Evolutionary conservation across 1,284 basidiomycete genomes (phyloP).

Genomic region (Caloboletus firmus): DNA sequence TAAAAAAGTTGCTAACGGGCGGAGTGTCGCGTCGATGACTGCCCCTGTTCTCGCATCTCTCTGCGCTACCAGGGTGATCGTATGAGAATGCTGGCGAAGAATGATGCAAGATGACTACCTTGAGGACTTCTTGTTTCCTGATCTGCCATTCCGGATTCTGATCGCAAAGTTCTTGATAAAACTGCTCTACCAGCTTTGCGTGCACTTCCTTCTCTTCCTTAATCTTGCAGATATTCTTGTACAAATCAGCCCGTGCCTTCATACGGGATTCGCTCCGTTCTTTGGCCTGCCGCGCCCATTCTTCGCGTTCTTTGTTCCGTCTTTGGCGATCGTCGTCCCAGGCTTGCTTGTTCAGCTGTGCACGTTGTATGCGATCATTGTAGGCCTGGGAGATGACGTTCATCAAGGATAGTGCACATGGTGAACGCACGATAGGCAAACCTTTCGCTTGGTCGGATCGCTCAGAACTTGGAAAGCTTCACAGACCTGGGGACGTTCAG

Average conservation of each 20-base stretch:
- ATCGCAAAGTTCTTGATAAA: slow-evolving; percentile 52
- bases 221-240: slow-evolving; percentile 28
- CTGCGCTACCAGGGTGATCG: slow-evolving; percentile 23
- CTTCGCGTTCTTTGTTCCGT: slow-evolving; percentile 56
- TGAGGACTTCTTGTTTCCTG: slow-evolving; percentile 45
- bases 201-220: slow-evolving; percentile 39
- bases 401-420: neutral
- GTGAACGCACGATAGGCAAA: slow-evolving; percentile 29
- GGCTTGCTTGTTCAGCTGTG: slow-evolving; percentile 29
- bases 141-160: slow-evolving; percentile 64
- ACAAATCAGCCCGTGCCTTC: slow-evolving; percentile 32
- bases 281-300: slow-evolving; percentile 57
- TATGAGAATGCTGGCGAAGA: slow-evolving; percentile 10
- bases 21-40: slow-evolving; percentile 15
- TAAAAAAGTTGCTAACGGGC: slow-evolving; percentile 25
- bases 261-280: slow-evolving; percentile 45
- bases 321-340: slow-evolving; percentile 45
- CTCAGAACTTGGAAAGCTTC: slow-evolving; percentile 44
- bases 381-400: slow-evolving; percentile 46
- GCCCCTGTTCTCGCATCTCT: slow-evolving; percentile 31
- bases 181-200: slow-evolving; percentile 42
- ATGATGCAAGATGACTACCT: slow-evolving; percentile 30
- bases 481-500: slow-evolving; percentile 36
- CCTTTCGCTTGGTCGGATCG: slow-evolving; percentile 58
- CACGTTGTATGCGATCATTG: slow-evolving; percentile 42